Evolutionary conservation across 148 eudicot genomes (phyloP).

Genomic region (Nepenthes mirabilis): DNA sequence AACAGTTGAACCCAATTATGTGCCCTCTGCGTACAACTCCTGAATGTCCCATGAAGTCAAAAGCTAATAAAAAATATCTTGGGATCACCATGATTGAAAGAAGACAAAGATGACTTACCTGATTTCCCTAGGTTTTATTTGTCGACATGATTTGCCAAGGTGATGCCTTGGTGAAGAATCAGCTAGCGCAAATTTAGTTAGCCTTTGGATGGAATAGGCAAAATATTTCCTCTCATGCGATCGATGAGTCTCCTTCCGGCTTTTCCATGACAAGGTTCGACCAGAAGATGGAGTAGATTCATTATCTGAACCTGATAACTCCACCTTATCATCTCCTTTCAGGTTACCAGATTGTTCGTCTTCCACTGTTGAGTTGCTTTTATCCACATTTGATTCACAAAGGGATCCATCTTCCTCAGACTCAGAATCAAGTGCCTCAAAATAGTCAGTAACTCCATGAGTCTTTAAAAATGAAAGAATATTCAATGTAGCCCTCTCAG

Average conservation of each 20-base stretch:
- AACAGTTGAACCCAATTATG: no score
- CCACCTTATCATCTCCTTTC: slow-evolving; percentile 24
- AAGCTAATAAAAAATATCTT: no score
- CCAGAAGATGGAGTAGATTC: slow-evolving; percentile 51
- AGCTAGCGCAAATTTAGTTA: slow-evolving; percentile 23
- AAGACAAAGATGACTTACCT: slow-evolving; percentile 22
- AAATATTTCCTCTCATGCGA: slow-evolving; percentile 31
- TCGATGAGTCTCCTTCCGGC: slow-evolving; percentile 31
- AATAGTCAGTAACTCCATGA: slow-evolving; percentile 46
- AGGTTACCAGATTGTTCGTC: slow-evolving; percentile 17
- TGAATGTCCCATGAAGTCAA: no score
- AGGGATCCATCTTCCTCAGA: slow-evolving; percentile 43
- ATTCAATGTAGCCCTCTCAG: slow-evolving; percentile 73
- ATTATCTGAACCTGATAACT: slow-evolving; percentile 47
- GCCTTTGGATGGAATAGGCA: slow-evolving; percentile 33
- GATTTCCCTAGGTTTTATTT: slow-evolving; percentile 34
- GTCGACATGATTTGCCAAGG: slow-evolving; percentile 78
- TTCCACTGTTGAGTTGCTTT: slow-evolving; percentile 15
- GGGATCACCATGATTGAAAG: background rate
- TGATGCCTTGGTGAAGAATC: slow-evolving; percentile 40
- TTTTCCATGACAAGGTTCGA: slow-evolving; percentile 79
- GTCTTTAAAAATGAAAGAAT: slow-evolving; percentile 59
- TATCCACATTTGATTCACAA: slow-evolving; percentile 26
- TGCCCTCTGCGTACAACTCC: no score
- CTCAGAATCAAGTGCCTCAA: slow-evolving; percentile 50